These are phyloP conservation scores for Kwoniella bestiolae DNA, from an alignment of 768 basidiomycete species.

Conservation along the genomic window DNA sequence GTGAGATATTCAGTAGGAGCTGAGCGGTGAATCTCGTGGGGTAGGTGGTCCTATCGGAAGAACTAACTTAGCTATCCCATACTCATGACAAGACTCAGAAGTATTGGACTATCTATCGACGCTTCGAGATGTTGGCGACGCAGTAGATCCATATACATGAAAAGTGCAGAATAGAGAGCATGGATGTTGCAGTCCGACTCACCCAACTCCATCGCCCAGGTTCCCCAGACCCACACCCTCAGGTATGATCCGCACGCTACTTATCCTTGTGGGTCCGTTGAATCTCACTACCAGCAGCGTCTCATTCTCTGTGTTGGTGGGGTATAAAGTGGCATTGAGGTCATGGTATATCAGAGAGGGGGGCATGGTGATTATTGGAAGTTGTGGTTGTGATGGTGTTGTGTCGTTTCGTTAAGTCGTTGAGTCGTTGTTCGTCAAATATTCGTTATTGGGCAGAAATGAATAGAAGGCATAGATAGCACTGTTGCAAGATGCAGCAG, in stretches of 20 bases:
- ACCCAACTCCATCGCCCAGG: slow-evolving; percentile 3
- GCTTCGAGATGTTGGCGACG: no score
- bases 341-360: slow-evolving; percentile 38
- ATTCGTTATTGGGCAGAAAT: no score
- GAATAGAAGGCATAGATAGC: no score
- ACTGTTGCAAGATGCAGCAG: no score
- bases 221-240: slow-evolving; percentile 29
- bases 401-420: no score
- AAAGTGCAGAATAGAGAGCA: no score
- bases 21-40: slow-evolving; percentile 30
- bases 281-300: slow-evolving; percentile 33
- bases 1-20: slow-evolving; percentile 35
- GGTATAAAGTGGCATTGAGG: slow-evolving; percentile 29
- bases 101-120: no score
- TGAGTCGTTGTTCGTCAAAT: no score
- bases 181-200: no score
- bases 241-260: slow-evolving; percentile 31
- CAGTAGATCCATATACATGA: no score
- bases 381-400: no score
- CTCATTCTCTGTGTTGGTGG: slow-evolving; percentile 23
- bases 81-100: background rate
- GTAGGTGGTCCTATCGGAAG: slow-evolving; percentile 25
- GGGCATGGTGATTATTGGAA: background rate
- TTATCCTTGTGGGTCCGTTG: slow-evolving; percentile 24
- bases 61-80: no score